Conservation (phyloP, 441 rosid genomes). For the Metrosideros polymorpha region DNA sequence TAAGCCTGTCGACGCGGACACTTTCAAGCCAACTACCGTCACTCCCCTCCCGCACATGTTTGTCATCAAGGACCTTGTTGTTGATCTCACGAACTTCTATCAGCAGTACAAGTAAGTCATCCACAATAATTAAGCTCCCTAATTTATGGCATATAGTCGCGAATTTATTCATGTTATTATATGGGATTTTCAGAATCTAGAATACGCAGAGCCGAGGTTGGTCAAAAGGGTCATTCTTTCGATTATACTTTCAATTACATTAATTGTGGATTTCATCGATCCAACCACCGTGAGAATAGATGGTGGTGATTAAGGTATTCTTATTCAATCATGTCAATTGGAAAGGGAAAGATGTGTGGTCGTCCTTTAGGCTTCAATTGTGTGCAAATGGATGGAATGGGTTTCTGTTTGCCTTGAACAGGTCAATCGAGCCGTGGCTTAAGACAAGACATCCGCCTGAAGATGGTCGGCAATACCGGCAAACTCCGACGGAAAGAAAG, state of each 20-base stretch:
- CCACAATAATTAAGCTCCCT: neutral
- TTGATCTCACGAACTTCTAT: slow-evolving; percentile 60
- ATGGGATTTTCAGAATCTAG: neutral
- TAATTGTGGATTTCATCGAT: no score
- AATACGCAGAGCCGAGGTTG: neutral
- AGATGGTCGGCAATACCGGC: slow-evolving; percentile 39
- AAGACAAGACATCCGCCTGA: slow-evolving; percentile 26
- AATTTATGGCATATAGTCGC: neutral
- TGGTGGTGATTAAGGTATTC: neutral
- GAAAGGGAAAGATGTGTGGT: neutral
- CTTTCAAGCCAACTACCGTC: slow-evolving; percentile 28
- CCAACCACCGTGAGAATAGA: no score
- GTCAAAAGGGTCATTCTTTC: neutral
- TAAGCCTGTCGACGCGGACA: slow-evolving; percentile 36
- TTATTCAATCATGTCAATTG: neutral
- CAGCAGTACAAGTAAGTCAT: slow-evolving; percentile 38
- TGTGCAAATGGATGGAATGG: neutral
- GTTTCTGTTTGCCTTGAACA: neutral
- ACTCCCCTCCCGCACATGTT: slow-evolving; percentile 64
- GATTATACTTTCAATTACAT: neutral
- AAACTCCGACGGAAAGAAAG: slow-evolving; percentile 38
- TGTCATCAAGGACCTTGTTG: slow-evolving; percentile 51
- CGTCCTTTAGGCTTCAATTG: neutral
- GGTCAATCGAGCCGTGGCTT: slow-evolving; percentile 63
- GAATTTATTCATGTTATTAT: neutral